Base-by-base conservation (phyloP, 805 yeast species). In the Pichia nakasei region DNA sequence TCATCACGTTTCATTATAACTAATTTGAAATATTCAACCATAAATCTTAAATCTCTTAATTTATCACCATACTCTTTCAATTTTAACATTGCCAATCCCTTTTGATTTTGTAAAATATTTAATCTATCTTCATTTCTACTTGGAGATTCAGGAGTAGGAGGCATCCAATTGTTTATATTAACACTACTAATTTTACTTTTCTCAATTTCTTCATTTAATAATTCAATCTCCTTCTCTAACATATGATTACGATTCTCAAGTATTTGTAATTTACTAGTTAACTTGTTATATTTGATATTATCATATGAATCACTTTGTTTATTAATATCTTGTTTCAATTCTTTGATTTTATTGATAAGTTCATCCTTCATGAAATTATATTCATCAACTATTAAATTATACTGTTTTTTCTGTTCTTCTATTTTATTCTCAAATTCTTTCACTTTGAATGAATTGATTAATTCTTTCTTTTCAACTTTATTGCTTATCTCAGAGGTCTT, bases 61-160 rank as follows among this genome's bases (percentile, higher is more conserved):
- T 52, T 46, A 36, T 63, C 60, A 39, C 65, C 61, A 42, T 68
- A 56, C 45, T 76, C 78, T 38, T 68, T 67, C 38, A 74, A 59
- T 51, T 69, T 73, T 42, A 76, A 69, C 50, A 63, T 68, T 56
- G 68, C 72, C 44, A 71, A 66, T 29, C 68, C 68, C 48, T 67
- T 58, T 53, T 75, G 75, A 39, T 63, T 62, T 37, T 66, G 66
- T 29, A 66, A 54, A 13, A 64, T 51, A 18, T 49, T 54, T 18
- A 57, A 9, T 18, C 45, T 50, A 19, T 29, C 20, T 13, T 32
- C 35, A n/a, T 6, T 9, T n/a, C 43, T 35, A 7, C 52, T 39
- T n/a, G 61, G 56, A 20, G 61, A 50, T 19, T 50, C 48, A 4
- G 57, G 58, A 12, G 56, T 53, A 3, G 56, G 45, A 15, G 65